Evolutionary conservation across 768 basidiomycete genomes (phyloP).

Genomic region (Trametopsis cervina): DNA sequence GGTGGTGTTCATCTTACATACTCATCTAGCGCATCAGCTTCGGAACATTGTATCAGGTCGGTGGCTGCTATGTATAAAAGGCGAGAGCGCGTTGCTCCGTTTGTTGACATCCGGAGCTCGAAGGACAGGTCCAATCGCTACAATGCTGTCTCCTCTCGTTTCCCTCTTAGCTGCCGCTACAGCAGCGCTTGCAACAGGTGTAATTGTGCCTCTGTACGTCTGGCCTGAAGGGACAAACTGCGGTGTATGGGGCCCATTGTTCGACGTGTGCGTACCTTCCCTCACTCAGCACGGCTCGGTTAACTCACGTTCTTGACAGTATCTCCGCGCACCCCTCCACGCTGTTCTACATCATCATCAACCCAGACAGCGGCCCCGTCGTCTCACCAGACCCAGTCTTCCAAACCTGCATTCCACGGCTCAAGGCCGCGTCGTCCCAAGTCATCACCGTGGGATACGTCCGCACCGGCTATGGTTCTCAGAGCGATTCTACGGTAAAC

Average conservation of each 20-base stretch:
- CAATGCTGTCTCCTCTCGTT: no score
- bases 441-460: slow-evolving; percentile 30
- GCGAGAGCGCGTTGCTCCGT: no score
- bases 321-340: slow-evolving; percentile 22
- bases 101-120: no score
- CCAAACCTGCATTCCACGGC: slow-evolving; percentile 22
- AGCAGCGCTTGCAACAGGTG: slow-evolving; percentile 19
- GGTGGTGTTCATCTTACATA: no score
- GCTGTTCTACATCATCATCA: slow-evolving; percentile 26
- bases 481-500: slow-evolving; percentile 17
- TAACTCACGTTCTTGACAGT: slow-evolving; percentile 9
- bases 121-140: no score
- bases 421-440: slow-evolving; percentile 20
- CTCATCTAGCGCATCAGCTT: no score
- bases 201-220: slow-evolving; percentile 28
- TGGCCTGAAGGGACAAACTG: slow-evolving; percentile 21
- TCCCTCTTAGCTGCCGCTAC: no score
- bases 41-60: no score
- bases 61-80: no score
- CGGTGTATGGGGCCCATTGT: slow-evolving; percentile 21
- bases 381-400: slow-evolving; percentile 23
- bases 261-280: slow-evolving; percentile 17
- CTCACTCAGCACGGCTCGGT: background rate
- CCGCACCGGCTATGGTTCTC: slow-evolving; percentile 18
- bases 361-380: slow-evolving; percentile 28